Conservation (phyloP, 1,284 basidiomycete genomes). For the Trichosporon ovoides region DNA sequence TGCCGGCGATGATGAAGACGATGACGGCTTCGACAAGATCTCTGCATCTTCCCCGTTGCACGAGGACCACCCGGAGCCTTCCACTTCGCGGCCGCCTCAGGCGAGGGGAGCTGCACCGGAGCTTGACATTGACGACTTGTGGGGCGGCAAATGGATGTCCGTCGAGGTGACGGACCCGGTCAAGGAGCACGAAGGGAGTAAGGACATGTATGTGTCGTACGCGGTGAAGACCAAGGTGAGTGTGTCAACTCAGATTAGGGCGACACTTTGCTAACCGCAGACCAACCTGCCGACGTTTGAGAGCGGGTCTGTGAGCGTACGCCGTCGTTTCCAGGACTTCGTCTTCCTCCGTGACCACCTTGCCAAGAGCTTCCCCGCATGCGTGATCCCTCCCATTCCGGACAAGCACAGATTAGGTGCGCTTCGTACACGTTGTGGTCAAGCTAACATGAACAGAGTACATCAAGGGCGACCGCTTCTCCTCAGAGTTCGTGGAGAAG, state of each 20-base stretch:
- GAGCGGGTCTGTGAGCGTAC: conserved; percentile 60
- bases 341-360: conserved; percentile 87
- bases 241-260: not conserved
- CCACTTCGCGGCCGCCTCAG: not conserved
- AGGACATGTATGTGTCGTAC: conserved; percentile 94
- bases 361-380: conserved; percentile 87
- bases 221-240: conserved; percentile 80
- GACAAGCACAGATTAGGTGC: conserved; percentile 92
- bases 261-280: conserved; percentile 20
- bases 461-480: conserved; percentile 94
- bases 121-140: conserved; percentile 50
- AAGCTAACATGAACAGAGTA: conserved; percentile 61
- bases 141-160: conserved; percentile 75
- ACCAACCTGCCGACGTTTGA: conserved; percentile 42
- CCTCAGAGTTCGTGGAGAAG: conserved; percentile 91
- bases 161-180: conserved; percentile 84
- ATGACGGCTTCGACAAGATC: conserved; percentile 44
- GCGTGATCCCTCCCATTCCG: conserved; percentile 89
- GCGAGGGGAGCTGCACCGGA: not conserved
- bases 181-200: conserved; percentile 91
- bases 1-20: conserved; percentile 26
- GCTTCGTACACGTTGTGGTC: conserved; percentile 32
- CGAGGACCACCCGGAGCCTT: conserved; percentile 11
- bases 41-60: conserved; percentile 22
- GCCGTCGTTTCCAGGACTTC: conserved; percentile 94